A percentile compares a stretch with the other conserved stretches of the same genome.
phyloP scores from a whole-genome alignment of 2,329 filamentous ascomycete species.

The Penicillium sp. region DNA sequence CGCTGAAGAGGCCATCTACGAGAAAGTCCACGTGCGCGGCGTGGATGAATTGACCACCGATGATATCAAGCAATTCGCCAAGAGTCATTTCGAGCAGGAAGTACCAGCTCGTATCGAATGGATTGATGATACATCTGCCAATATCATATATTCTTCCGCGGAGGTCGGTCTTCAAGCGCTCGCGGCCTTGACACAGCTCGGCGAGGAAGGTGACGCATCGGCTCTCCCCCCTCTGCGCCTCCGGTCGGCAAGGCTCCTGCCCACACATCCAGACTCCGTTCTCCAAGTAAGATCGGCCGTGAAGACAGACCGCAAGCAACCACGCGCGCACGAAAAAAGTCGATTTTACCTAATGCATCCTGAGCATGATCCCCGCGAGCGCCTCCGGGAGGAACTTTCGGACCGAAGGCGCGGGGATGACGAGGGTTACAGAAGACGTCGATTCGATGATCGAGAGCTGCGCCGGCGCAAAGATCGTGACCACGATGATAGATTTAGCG shows the following conservation, averaged over 20 bases:
- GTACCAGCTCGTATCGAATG: constrained; percentile 74
- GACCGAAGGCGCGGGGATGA: constrained; percentile 50
- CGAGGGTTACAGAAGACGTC: constrained; percentile 52
- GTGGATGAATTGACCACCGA: constrained; percentile 80
- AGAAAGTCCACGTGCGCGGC: constrained; percentile 83
- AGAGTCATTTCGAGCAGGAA: constrained; percentile 65
- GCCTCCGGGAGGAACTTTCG: constrained; percentile 59
- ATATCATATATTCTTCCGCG: constrained; percentile 72
- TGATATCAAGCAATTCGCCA: constrained; percentile 76
- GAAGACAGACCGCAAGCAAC: constrained; percentile 76
- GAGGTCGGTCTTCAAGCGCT: constrained; percentile 61
- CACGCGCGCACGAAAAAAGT: constrained; percentile 77
- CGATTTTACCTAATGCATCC: constrained; percentile 92
- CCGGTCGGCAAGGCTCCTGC: constrained; percentile 70
- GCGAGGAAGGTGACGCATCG: constrained; percentile 41
- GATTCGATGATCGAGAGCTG: constrained; percentile 65
- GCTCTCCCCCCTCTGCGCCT: constrained; percentile 65
- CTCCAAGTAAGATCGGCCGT: constrained; percentile 77
- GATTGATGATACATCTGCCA: constrained; percentile 92
- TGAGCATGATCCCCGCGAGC: constrained; percentile 81
- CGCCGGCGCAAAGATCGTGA: constrained; percentile 49
- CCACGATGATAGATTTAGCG: constrained; percentile 67
- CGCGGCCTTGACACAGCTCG: constrained; percentile 49
- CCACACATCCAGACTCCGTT: constrained; percentile 68
- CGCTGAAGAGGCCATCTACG: constrained; percentile 40